A percentile compares a stretch with the other conserved stretches of the same genome.
These are phyloP conservation scores for Camellia japonica DNA, from an alignment of 148 eudicot species.

Conservation along the genomic window DNA sequence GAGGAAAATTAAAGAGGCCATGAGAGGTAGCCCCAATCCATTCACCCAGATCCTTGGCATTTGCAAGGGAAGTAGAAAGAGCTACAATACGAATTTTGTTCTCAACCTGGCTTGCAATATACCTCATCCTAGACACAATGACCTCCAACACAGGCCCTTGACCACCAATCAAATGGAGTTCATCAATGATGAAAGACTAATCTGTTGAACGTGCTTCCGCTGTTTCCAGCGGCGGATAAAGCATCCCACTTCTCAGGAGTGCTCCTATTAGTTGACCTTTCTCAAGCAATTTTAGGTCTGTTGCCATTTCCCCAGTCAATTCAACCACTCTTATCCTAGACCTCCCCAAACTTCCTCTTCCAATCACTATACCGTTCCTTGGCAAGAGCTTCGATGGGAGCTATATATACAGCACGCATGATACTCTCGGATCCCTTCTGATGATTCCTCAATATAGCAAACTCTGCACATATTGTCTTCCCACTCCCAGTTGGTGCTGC, in stretches of 20 bases:
- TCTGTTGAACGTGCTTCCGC: conserved; percentile 71
- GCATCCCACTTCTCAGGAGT: conserved; percentile 97
- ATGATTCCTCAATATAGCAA: conserved; percentile 20
- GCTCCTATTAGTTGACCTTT: conserved; percentile 67
- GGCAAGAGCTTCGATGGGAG: conserved; percentile 87
- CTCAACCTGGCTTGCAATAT: conserved; percentile 68
- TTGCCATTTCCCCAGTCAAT: conserved; percentile 72
- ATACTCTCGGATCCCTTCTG: conserved; percentile 53
- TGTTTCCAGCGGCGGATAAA: conserved; percentile 96
- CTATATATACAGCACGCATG: conserved; percentile 83
- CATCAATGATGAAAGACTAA: conserved; percentile 80
- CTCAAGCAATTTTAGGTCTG: conserved; percentile 74
- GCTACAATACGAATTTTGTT: conserved; percentile 65
- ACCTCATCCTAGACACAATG: conserved; percentile 85
- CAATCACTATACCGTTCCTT: conserved; percentile 71
- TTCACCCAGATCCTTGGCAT: conserved; percentile 92
- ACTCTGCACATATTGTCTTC: no score
- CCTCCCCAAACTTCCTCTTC: conserved; percentile 33
- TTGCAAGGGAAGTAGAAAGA: conserved; percentile 39
- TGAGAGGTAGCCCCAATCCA: conserved; percentile 22
- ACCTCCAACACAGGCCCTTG: conserved; percentile 42
- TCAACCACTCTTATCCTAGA: conserved; percentile 62
- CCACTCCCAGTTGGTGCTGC: no score
- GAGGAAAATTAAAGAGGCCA: conserved; percentile 86
- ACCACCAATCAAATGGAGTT: conserved; percentile 17